phyloP scores from a whole-genome alignment of 2,329 filamentous ascomycete species.

The Berkeleyomyces basicola region DNA sequence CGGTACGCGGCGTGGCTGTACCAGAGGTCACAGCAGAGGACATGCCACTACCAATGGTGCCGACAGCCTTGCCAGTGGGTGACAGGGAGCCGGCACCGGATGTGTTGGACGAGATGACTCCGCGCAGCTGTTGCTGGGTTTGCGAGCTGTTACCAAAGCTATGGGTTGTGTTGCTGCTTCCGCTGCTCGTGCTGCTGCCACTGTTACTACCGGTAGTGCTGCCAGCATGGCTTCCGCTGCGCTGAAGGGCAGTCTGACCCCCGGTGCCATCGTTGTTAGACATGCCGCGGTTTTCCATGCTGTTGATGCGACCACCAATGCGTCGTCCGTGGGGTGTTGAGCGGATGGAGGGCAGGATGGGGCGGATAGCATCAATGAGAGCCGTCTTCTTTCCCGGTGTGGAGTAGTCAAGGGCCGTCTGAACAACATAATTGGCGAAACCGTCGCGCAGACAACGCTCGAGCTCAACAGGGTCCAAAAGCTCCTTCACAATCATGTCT shows the following conservation, averaged over 20 bases:
- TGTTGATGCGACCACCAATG: conserved; percentile 73
- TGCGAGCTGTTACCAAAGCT: background rate
- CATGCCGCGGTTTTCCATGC: conserved; percentile 34
- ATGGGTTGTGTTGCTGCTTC: background rate
- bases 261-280: conserved; percentile 37
- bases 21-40: conserved; percentile 6
- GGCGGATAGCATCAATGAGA: conserved; percentile 71
- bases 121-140: conserved; percentile 4
- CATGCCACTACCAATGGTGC: conserved; percentile 7
- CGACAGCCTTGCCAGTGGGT: background rate
- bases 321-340: conserved; percentile 88
- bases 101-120: conserved; percentile 1
- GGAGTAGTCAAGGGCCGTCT: conserved; percentile 81
- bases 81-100: conserved; percentile 9
- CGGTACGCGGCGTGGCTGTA: conserved; percentile 8
- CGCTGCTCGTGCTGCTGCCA: background rate
- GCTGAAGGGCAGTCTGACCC: conserved; percentile 34
- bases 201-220: conserved; percentile 10
- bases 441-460: conserved; percentile 81
- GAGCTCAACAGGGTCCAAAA: conserved; percentile 57
- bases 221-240: conserved; percentile 11
- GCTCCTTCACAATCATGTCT: conserved; percentile 71
- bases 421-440: conserved; percentile 95
- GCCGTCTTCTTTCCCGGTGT: conserved; percentile 55
- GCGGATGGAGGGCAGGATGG: conserved; percentile 68